Conservation (phyloP, 202 grass and related monocot species). For the Zoysia matrella region DNA sequence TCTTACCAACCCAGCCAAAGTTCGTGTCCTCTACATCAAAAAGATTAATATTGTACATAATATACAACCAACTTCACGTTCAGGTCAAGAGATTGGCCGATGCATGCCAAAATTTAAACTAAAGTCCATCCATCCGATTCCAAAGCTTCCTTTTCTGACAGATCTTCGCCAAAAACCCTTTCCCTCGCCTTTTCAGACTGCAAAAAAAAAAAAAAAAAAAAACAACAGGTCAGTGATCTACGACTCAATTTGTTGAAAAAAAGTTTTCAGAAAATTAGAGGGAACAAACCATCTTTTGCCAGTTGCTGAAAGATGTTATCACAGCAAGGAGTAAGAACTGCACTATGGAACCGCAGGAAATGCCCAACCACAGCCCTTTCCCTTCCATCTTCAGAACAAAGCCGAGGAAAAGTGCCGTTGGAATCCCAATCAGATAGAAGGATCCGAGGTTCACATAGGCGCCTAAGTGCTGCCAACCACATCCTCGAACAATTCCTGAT, state of each 20-base stretch:
- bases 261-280: not conserved
- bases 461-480: slow-evolving; percentile 87
- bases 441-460: slow-evolving; percentile 85
- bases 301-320: slow-evolving; percentile 76
- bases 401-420: slow-evolving; percentile 60
- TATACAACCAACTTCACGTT: not conserved
- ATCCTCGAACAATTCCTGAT: slow-evolving; percentile 81
- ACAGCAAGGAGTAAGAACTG: slow-evolving; percentile 63
- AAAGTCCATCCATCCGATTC: not conserved
- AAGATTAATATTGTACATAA: not conserved
- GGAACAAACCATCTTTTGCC: slow-evolving; percentile 67
- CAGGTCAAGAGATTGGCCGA: not conserved
- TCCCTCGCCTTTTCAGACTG: slow-evolving; percentile 68
- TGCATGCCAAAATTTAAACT: slow-evolving; percentile 20
- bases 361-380: slow-evolving; percentile 85
- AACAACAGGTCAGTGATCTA: slow-evolving; percentile 1
- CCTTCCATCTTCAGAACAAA: slow-evolving; percentile 75
- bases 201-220: not conserved
- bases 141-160: slow-evolving; percentile 23
- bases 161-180: slow-evolving; percentile 53
- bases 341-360: slow-evolving; percentile 66
- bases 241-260: not conserved
- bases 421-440: slow-evolving; percentile 87
- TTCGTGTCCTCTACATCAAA: not conserved
- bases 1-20: not conserved